Evolutionary conservation across 1,284 basidiomycete genomes (phyloP).

Genomic region (Microstroma glucosiphilum): DNA sequence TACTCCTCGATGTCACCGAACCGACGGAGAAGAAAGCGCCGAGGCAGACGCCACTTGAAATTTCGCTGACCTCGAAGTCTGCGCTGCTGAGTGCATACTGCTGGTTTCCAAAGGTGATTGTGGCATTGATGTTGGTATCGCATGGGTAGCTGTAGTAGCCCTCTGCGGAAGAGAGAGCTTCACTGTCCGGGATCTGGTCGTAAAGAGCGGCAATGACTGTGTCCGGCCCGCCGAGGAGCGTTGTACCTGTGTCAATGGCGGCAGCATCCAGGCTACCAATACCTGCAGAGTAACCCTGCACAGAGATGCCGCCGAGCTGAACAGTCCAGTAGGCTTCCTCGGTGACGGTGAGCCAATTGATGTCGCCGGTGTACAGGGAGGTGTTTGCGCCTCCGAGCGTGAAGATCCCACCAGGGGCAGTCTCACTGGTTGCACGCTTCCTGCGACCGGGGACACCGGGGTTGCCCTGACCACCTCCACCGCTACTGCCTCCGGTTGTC

Average conservation of each 20-base stretch:
- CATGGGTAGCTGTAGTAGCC: slow-evolving; percentile 47
- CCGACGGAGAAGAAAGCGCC: slow-evolving; percentile 41
- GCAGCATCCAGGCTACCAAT: slow-evolving; percentile 22
- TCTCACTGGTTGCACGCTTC: neutral
- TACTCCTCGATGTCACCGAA: slow-evolving; percentile 10
- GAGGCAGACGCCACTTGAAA: slow-evolving; percentile 25
- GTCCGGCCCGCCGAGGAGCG: slow-evolving; percentile 41
- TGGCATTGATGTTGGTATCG: slow-evolving; percentile 20
- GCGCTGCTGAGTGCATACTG: slow-evolving; percentile 28
- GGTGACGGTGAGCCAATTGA: slow-evolving; percentile 27
- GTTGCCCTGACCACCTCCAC: slow-evolving; percentile 4
- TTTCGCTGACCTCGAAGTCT: slow-evolving; percentile 24
- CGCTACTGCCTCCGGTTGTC: neutral
- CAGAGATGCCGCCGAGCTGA: slow-evolving; percentile 24
- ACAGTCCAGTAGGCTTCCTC: slow-evolving; percentile 37
- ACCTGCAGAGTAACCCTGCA: slow-evolving; percentile 14
- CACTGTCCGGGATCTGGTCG: slow-evolving; percentile 27
- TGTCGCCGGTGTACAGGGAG: slow-evolving; percentile 28
- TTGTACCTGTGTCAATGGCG: slow-evolving; percentile 46
- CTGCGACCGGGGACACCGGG: neutral
- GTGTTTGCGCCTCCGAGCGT: slow-evolving; percentile 37
- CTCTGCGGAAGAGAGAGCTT: slow-evolving; percentile 11
- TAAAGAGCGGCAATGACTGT: slow-evolving; percentile 29
- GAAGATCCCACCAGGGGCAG: slow-evolving; percentile 27
- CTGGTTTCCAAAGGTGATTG: slow-evolving; percentile 31